These are phyloP conservation scores for Trifolium pratense DNA, from an alignment of 306 rosid genomes.

Conservation along the genomic window DNA sequence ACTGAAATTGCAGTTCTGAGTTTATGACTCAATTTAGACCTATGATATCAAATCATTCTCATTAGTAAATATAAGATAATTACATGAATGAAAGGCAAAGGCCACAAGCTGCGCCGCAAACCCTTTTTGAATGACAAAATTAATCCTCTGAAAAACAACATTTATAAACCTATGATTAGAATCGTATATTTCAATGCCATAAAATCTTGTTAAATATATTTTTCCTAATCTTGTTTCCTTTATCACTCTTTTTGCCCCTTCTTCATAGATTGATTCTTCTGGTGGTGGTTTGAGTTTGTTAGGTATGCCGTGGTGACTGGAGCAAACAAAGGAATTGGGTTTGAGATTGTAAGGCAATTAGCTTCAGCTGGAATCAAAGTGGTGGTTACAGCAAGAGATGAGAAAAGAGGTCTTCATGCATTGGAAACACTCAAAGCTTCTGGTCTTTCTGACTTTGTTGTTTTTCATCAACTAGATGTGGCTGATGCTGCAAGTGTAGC, in stretches of 20 bases:
- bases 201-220: not conserved
- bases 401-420: slow-evolving; percentile 41
- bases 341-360: slow-evolving; percentile 36
- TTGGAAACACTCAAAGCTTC: slow-evolving; percentile 32
- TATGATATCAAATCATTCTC: too few relatives aligned
- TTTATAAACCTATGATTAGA: not conserved
- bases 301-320: slow-evolving; percentile 49
- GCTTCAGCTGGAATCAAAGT: slow-evolving; percentile 46
- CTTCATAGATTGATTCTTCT: too few relatives aligned
- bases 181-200: not conserved
- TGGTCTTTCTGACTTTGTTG: slow-evolving; percentile 39
- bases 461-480: slow-evolving; percentile 19
- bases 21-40: too few relatives aligned
- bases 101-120: too few relatives aligned
- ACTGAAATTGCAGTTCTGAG: too few relatives aligned
- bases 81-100: too few relatives aligned
- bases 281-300: too few relatives aligned
- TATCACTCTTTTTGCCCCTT: not conserved
- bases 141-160: too few relatives aligned
- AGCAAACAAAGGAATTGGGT: slow-evolving; percentile 46
- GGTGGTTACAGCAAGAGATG: slow-evolving; percentile 47
- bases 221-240: too few relatives aligned
- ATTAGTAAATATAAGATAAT: too few relatives aligned
- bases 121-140: not conserved
- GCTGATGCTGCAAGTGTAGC: slow-evolving; percentile 8